A percentile compares a stretch with the other conserved stretches of the same genome.
Evolutionary conservation across 192 early-diverging fungal genomes (phyloP).

Genomic region (Coemansia sp.): DNA sequence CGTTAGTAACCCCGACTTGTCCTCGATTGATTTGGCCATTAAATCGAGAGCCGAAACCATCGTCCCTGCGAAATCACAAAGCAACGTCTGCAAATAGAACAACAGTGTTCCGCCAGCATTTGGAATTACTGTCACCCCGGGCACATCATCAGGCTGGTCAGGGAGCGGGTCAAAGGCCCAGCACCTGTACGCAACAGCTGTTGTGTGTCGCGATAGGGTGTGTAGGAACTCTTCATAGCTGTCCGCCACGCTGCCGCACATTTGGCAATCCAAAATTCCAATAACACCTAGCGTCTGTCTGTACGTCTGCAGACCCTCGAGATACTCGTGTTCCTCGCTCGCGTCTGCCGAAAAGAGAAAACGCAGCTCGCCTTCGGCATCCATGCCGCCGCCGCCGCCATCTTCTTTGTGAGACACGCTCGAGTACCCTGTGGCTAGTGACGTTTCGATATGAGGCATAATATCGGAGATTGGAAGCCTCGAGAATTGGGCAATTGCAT

Average conservation of each 20-base stretch:
- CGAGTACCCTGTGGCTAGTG: constrained; percentile 17
- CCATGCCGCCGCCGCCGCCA: constrained; percentile 14
- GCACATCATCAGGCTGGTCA: constrained; percentile 28
- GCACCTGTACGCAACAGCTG: constrained; percentile 46
- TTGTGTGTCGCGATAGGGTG: constrained; percentile 23
- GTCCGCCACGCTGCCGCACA: constrained; percentile 17
- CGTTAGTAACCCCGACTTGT: constrained; percentile 24
- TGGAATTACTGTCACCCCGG: constrained; percentile 34
- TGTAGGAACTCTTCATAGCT: constrained; percentile 37
- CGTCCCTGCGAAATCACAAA: constrained; percentile 40
- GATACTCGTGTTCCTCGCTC: constrained; percentile 45
- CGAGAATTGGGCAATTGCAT: constrained; percentile 30
- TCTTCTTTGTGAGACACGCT: background rate
- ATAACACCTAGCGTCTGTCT: constrained; percentile 50
- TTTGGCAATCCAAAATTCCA: constrained; percentile 43
- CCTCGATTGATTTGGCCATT: constrained; percentile 51
- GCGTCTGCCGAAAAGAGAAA: constrained; percentile 22
- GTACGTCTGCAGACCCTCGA: constrained; percentile 57
- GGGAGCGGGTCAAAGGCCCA: constrained; percentile 34
- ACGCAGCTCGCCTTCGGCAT: constrained; percentile 30
- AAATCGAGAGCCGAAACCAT: constrained; percentile 41
- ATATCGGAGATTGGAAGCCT: constrained; percentile 29
- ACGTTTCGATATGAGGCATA: constrained; percentile 25
- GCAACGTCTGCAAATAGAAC: constrained; percentile 31
- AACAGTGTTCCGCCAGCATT: constrained; percentile 19